Evolutionary conservation across 2,329 filamentous ascomycete species (phyloP).

Genomic region (Tolypocladium amazonense): DNA sequence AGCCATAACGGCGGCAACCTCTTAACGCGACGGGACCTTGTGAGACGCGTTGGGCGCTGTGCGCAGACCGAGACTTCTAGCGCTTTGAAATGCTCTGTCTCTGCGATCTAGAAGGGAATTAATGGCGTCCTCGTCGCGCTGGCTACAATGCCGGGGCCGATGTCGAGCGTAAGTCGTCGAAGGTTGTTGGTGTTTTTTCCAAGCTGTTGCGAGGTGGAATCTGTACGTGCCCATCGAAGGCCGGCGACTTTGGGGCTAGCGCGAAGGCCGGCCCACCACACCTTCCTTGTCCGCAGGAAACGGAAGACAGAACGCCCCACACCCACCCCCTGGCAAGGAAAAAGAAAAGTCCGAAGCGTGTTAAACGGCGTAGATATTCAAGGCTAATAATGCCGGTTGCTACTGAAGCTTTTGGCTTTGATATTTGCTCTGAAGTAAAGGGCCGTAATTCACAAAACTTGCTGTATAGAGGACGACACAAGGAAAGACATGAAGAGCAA

Average conservation of each 20-base stretch:
- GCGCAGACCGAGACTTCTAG: background rate
- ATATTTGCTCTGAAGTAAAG: background rate
- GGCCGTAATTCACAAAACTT: background rate
- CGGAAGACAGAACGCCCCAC: background rate
- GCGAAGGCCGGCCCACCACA: conserved; percentile 12
- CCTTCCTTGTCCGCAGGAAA: conserved; percentile 6
- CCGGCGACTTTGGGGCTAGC: conserved; percentile 21
- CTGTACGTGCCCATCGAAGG: conserved; percentile 23
- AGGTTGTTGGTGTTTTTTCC: conserved; percentile 21
- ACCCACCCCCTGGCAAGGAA: background rate
- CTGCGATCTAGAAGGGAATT: background rate
- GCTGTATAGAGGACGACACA: background rate
- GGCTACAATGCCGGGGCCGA: background rate
- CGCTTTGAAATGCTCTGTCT: background rate
- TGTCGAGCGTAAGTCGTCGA: conserved; percentile 1
- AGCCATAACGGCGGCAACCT: conserved; percentile 36
- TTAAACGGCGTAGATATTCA: background rate
- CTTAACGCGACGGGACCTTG: conserved; percentile 40
- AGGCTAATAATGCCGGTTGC: background rate
- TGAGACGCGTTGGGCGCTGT: conserved; percentile 33
- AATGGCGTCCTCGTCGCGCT: background rate
- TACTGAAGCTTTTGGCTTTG: background rate
- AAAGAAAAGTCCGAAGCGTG: background rate
- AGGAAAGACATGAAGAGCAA: background rate
- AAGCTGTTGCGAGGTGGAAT: conserved; percentile 16